A percentile compares a stretch with the other conserved stretches of the same genome.
phyloP scores from a whole-genome alignment of 441 rosid species.

The Lagerstroemia fauriei region DNA sequence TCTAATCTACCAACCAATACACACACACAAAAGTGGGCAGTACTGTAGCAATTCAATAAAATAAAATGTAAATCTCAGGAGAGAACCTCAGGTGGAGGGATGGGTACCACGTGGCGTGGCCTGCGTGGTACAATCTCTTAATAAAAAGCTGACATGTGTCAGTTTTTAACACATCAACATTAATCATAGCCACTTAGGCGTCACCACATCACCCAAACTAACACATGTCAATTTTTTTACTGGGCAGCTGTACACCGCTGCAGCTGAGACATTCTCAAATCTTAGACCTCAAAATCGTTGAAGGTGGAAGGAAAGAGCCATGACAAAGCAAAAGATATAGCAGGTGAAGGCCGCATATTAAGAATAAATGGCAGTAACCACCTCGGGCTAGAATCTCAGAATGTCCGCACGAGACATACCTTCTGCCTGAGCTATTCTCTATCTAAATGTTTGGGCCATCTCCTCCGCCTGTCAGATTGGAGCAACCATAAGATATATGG shows the following conservation, averaged over 20 bases:
- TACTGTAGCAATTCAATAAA: too few relatives aligned
- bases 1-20: not conserved
- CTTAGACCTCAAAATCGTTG: too few relatives aligned
- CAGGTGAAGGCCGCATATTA: not conserved
- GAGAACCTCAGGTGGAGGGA: too few relatives aligned
- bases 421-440: constrained; percentile 97
- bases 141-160: too few relatives aligned
- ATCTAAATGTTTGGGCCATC: constrained; percentile 98
- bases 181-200: not conserved
- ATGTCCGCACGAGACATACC: constrained; percentile 98
- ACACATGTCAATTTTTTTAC: too few relatives aligned
- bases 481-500: not conserved
- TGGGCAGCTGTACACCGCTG: too few relatives aligned
- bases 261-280: too few relatives aligned
- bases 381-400: constrained; percentile 98
- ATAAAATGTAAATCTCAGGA: too few relatives aligned
- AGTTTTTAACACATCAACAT: too few relatives aligned
- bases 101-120: too few relatives aligned
- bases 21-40: not conserved
- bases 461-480: constrained; percentile 74
- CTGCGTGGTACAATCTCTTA: too few relatives aligned
- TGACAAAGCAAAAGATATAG: not conserved
- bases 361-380: constrained; percentile 21
- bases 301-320: not conserved
- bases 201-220: too few relatives aligned